Evolutionary conservation across 352 stramenopile species (phyloP), one percentile per base, ranked within the genome.

Genomic region (Phytophthora pseudosyringae): DNA sequence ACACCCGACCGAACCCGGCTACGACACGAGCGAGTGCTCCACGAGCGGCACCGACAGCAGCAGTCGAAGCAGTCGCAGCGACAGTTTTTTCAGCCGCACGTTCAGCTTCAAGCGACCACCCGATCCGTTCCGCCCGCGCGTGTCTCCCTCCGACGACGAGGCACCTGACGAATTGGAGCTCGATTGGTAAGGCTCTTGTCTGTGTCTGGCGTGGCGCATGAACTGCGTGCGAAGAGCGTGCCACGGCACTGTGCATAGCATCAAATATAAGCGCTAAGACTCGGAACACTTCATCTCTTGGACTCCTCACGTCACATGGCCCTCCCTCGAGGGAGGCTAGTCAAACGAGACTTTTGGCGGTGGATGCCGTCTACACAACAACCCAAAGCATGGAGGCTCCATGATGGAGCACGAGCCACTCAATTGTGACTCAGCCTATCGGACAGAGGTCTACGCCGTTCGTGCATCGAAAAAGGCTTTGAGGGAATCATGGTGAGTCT

Each of bases 31-130:
- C 18, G 40, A 65, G 26, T 65, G 50, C 18, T 60, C 54, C 5
- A 66, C 63, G 4, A 73, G 48, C 38, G 39, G 49, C 13, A 65
- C 48, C 5, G 36, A 57, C n/a, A 64, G 59, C 12, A 35, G 69
- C 43, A 52, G 50, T 39, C 59, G 51, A 57, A 69, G 54, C 44
- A 63, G 53, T 46, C 64, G 50, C 18, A 61, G 59, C 29, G 31
- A 64, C 40, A 69, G 65, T 39, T 67, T 73, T 33, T 48, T 65
- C 29, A 55, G 59, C 40, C 50, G 54, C 33, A 69, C 54, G 38
- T 69, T 69, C 62, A 69, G 54, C 54, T 60, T 69, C 62, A 60
- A 59, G 39, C 44, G 50, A 29, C 64, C 59, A 51, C 57, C 47
- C 0, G 51, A 73, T 35, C 58, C 58, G 33, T 69, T 68, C 46